Percentiles rank a stretch among this genome's conserved stretches.
These are phyloP conservation scores for Alternaria ethzedia DNA, from an alignment of 2,329 filamentous ascomycete species.

Conservation along the genomic window DNA sequence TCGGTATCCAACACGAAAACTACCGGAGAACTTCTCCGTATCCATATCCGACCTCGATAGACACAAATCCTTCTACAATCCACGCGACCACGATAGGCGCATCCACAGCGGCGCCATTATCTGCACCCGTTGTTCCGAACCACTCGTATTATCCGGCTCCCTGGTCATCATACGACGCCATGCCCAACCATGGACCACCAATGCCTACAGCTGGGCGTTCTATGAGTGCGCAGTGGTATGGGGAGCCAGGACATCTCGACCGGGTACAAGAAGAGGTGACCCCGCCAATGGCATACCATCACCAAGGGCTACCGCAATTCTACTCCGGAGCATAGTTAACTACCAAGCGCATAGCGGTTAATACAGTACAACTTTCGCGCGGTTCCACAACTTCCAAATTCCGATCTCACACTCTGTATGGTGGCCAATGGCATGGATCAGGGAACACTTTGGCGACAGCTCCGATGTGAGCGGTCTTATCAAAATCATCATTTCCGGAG, in stretches of 20 bases:
- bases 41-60: constrained; percentile 41
- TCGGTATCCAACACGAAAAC: constrained; percentile 44
- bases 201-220: constrained; percentile 39
- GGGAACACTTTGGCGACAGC: background rate
- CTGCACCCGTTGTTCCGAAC: constrained; percentile 42
- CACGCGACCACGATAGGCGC: constrained; percentile 36
- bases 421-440: background rate
- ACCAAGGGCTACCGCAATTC: constrained; percentile 36
- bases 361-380: background rate
- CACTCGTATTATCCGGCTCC: constrained; percentile 39
- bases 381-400: background rate
- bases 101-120: constrained; percentile 39
- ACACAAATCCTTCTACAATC: constrained; percentile 36
- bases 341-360: background rate
- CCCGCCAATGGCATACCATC: constrained; percentile 36
- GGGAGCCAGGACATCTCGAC: constrained; percentile 39
- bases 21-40: constrained; percentile 43
- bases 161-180: constrained; percentile 39
- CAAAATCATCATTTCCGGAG: constrained; percentile 6
- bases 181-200: constrained; percentile 32
- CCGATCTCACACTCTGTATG: background rate
- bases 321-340: constrained; percentile 33
- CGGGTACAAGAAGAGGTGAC: constrained; percentile 46
- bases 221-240: constrained; percentile 46
- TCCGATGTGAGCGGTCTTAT: background rate